Evolutionary conservation across 331 rosid species (phyloP), one percentile per base, ranked within the genome.

Genomic region (Quercus phellos): DNA sequence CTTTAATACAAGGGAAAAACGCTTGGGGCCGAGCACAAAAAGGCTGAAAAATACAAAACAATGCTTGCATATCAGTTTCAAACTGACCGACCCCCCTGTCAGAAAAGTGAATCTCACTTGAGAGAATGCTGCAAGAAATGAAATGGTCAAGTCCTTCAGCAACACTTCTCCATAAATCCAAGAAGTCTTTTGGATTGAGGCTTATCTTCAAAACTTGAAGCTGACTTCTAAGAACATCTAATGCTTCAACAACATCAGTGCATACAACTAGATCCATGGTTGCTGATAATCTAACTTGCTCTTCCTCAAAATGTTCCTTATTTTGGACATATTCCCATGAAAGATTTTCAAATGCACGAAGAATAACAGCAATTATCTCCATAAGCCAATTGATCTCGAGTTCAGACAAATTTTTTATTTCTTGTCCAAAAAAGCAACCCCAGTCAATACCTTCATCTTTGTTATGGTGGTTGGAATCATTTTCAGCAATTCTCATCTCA

Each of bases 101-200:
- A 70, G 74, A 76, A 76, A 87, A 80, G 55, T 71, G 79, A 79
- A 79, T 55, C 84, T 81, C 81, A 30, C 77, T 81, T 59, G 54
- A 64, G 74, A 79, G 81, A 34, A 55, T 66, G 82, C 88, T 80
- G 82, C 80, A 5, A 19, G 80, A 88, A 78, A 91, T 75, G 87
- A 85, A 91, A 82, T 85, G 92, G 77, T 91, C 94, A 13, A 91
- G 86, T 59, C 94, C 97, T 35, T 90, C 90, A 2, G 94, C 94
- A 43, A 85, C 66, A 79, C 89, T 86, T 80, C 97, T 91, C 97
- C 97, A 91, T 10, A 87, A 79, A 81, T 91, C 94, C 71, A 79
- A 80, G 77, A 89, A 90, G 78, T 91, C 97, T 72, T 82, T 88
- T 29, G 73, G 69, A 75, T 90, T 90, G 78, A 91, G 94, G 74